These are phyloP conservation scores for Cladorrhinum samala DNA, from an alignment of 495 filamentous ascomycete genomes.

Conservation along the genomic window DNA sequence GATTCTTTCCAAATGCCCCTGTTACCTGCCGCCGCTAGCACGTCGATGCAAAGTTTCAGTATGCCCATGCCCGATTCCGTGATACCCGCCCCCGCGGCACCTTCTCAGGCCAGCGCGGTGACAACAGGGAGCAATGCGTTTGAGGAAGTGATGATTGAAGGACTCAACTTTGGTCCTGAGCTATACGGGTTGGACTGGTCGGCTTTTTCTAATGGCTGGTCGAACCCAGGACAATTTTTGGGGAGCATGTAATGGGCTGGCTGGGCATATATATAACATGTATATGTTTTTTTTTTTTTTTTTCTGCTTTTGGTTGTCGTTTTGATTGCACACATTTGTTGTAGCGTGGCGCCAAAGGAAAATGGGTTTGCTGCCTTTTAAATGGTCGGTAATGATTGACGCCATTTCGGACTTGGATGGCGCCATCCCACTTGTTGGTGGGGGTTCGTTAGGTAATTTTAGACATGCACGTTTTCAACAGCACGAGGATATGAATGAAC, in stretches of 20 bases:
- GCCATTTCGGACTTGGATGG: slow-evolving; percentile 13
- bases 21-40: not conserved
- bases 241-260: slow-evolving; percentile 4
- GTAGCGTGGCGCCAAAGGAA: not conserved
- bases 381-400: not conserved
- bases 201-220: slow-evolving; percentile 14
- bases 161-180: slow-evolving; percentile 23
- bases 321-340: no score
- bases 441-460: slow-evolving; percentile 5
- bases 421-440: slow-evolving; percentile 18
- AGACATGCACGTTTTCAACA: not conserved
- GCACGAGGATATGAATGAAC: no score
- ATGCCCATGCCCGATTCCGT: not conserved
- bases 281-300: not conserved
- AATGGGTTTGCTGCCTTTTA: no score
- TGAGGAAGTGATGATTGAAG: slow-evolving; percentile 19
- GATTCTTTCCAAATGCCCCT: slow-evolving; percentile 1
- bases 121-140: slow-evolving; percentile 27
- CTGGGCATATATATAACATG: not conserved
- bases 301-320: not conserved
- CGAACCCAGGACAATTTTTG: slow-evolving; percentile 12
- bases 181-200: slow-evolving; percentile 22
- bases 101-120: slow-evolving; percentile 19
- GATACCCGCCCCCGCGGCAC: slow-evolving; percentile 7
- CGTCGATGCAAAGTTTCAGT: slow-evolving; percentile 4